Evolutionary conservation across 192 early-diverging fungal genomes (phyloP).

Genomic region (Linnemannia exigua): DNA sequence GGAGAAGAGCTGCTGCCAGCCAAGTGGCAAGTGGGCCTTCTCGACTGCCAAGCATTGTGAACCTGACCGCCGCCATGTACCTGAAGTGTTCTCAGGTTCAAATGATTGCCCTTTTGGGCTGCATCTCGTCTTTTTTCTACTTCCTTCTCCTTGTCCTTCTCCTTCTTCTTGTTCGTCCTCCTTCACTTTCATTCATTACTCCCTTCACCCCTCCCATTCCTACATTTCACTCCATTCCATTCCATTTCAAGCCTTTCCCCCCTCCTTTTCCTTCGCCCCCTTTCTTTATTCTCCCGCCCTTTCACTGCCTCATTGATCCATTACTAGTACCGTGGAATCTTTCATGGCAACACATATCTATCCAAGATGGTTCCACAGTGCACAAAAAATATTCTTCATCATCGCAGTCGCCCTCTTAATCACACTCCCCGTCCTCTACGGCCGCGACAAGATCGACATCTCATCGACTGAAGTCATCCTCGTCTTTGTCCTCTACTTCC

Average conservation of each 20-base stretch:
- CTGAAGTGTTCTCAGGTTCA: too few species aligned
- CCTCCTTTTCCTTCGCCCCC: neutral
- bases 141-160: neutral
- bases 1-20: neutral
- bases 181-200: neutral
- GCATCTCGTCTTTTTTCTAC: neutral
- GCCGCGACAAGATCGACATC: neutral
- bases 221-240: neutral
- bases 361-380: conserved; percentile 34
- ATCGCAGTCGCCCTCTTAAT: conserved; percentile 43
- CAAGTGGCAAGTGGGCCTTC: neutral
- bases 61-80: too few species aligned
- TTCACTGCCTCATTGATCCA: neutral
- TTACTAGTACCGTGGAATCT: neutral
- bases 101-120: too few species aligned
- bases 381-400: conserved; percentile 33
- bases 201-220: neutral
- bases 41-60: too few species aligned
- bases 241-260: neutral
- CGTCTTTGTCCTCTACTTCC: conserved; percentile 34
- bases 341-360: conserved; percentile 48
- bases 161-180: neutral
- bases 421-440: conserved; percentile 31
- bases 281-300: neutral
- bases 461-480: conserved; percentile 35